Conservation (phyloP, 2,329 filamentous ascomycete species). For the Leptographium wingfieldii region DNA sequence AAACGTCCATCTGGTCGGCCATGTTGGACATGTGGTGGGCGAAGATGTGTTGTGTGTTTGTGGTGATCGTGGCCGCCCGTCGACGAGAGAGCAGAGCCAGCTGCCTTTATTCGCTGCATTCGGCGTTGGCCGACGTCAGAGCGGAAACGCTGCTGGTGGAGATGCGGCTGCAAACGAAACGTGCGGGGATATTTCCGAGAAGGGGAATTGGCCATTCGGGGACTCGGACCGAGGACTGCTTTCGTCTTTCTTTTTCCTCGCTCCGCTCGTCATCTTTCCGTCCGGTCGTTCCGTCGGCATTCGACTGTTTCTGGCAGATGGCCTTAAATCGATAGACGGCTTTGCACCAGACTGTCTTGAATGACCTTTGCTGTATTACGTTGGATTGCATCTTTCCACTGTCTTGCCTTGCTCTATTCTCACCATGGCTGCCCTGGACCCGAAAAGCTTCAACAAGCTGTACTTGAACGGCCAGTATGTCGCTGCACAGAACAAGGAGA, state of each 20-base stretch:
- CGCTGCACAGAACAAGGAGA: background rate
- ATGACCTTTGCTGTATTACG: too few species aligned
- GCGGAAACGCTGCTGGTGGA: too few species aligned
- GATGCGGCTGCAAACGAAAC: background rate
- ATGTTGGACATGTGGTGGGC: background rate
- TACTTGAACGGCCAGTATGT: constrained; percentile 1
- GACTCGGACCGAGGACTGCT: background rate
- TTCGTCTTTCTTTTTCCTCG: background rate
- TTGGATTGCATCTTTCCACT: too few species aligned
- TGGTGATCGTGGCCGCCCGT: background rate
- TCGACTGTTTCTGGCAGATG: too few species aligned
- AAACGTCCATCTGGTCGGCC: constrained; percentile 4
- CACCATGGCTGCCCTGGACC: background rate
- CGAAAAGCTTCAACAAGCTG: background rate
- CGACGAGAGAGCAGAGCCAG: background rate
- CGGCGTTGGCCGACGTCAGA: background rate
- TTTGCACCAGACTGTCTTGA: too few species aligned
- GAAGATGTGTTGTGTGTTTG: background rate
- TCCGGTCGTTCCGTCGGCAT: too few species aligned
- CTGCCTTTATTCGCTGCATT: background rate
- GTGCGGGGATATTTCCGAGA: background rate
- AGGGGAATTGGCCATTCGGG: background rate
- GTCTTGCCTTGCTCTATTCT: too few species aligned
- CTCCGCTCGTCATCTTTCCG: too few species aligned
- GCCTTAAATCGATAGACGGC: too few species aligned